Evolutionary conservation across 2,329 filamentous ascomycete species (phyloP), one percentile per base, ranked within the genome.

Genomic region (Ceratocystis colombiana): DNA sequence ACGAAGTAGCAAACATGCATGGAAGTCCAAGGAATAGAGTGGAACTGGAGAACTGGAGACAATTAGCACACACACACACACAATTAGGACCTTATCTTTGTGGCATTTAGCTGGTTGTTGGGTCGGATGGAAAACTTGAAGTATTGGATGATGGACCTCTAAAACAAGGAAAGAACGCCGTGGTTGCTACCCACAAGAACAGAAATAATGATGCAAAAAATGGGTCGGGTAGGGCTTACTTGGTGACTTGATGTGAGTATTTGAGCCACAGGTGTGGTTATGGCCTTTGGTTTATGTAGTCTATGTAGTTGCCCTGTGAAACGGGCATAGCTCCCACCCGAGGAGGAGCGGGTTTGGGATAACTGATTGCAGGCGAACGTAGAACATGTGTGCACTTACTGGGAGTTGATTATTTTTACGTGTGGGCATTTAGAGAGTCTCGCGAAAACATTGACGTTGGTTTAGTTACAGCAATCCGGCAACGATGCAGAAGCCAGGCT

Each of bases 1-100:
- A 46, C 22, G 15, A 64, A 44, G 28, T 3, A 64, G 62, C 62
- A 64, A 64, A 28, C 62, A 64, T 33, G 28, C 30, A 25, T 37
- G 33, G 62, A 64, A 53, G 10, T 5, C 46, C n/a, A 28, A 10
- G 15, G 62, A 64, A 64, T 12, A 41, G 37, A 41, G 17, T 15
- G 33, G 25, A 37, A 59, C 37, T 41, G 37, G 12, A 59, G 55
- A 59, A 59, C 25, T 37, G 25, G 28, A 59, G 55, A 59, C 30
- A 28, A 20, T 17, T 8, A n/a, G 12, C 30, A 28, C 55, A 37
- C 48, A 3, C 55, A 37, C 48, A 3, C 48, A 53, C 48, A 53
- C 20, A 28, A 15, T 25, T 17, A 8, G 8, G 3, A 5, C 22
- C 3, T 28, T 53, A 20, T 53, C 7, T 33, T 33, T 57, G 53